phyloP scores from a whole-genome alignment of 1,284 basidiomycete species.

The Austroboletus rostrupii region DNA sequence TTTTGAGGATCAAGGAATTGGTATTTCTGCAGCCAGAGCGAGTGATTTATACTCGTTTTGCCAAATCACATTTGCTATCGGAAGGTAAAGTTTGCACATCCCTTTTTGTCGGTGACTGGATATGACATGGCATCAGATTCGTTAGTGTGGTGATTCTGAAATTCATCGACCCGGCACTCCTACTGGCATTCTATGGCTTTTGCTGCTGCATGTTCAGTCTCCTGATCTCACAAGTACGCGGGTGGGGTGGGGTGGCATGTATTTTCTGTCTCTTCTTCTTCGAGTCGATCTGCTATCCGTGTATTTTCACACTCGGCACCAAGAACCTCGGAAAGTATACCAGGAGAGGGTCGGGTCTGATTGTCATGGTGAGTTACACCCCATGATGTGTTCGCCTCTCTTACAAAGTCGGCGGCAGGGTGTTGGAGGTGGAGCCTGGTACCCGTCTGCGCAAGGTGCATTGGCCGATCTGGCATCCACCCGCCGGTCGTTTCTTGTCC shows the following conservation, averaged over 20 bases:
- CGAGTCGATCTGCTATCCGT: slow-evolving; percentile 70
- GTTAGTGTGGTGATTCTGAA: slow-evolving; percentile 61
- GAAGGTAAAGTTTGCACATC: slow-evolving; percentile 39
- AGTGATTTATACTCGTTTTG: slow-evolving; percentile 69
- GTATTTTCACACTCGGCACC: slow-evolving; percentile 71
- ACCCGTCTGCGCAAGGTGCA: slow-evolving; percentile 67
- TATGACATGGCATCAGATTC: slow-evolving; percentile 39
- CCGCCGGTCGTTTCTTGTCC: slow-evolving; percentile 55
- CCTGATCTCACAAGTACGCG: slow-evolving; percentile 49
- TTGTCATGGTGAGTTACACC: slow-evolving; percentile 49
- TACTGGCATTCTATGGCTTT: slow-evolving; percentile 55
- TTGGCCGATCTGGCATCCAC: slow-evolving; percentile 57
- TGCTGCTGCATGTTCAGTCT: slow-evolving; percentile 53
- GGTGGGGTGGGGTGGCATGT: slow-evolving; percentile 56
- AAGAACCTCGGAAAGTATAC: slow-evolving; percentile 68
- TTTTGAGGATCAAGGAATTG: slow-evolving; percentile 58
- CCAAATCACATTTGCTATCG: slow-evolving; percentile 70
- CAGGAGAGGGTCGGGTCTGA: slow-evolving; percentile 64
- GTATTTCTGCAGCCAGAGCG: slow-evolving; percentile 50
- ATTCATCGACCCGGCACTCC: slow-evolving; percentile 60
- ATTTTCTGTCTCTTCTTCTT: slow-evolving; percentile 75
- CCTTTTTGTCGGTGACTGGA: neutral
- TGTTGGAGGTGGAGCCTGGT: slow-evolving; percentile 74
- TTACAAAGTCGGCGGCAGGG: slow-evolving; percentile 35
- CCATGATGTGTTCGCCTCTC: neutral